Evolutionary conservation across 352 stramenopile genomes (phyloP).

Genomic region (Elongisporangium undulatum): DNA sequence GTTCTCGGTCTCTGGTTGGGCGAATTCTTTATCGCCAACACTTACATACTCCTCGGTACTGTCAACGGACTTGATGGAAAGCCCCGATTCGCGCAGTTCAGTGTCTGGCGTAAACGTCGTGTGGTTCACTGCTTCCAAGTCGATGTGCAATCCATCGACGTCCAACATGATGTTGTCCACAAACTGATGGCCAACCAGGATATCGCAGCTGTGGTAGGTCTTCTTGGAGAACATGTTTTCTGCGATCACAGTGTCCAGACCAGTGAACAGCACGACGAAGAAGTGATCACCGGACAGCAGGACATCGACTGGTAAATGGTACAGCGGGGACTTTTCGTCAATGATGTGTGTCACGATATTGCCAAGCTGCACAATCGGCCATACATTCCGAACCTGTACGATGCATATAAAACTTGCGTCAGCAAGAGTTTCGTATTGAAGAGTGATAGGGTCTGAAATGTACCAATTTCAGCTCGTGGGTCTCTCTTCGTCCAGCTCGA

Average conservation of each 20-base stretch:
- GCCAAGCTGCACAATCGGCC: slow-evolving; percentile 54
- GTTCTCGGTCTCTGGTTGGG: too few relatives aligned
- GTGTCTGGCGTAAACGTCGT: slow-evolving; percentile 28
- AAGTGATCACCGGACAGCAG: slow-evolving; percentile 44
- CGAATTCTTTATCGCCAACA: too few relatives aligned
- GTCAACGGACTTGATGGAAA: slow-evolving; percentile 4
- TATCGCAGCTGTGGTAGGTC: slow-evolving; percentile 54
- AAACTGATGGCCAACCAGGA: slow-evolving; percentile 57
- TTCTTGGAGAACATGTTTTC: slow-evolving; percentile 62
- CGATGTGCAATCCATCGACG: slow-evolving; percentile 44
- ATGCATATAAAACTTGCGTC: background rate
- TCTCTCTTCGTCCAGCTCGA: slow-evolving; percentile 33
- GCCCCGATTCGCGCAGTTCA: slow-evolving; percentile 19
- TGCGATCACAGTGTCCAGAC: slow-evolving; percentile 42
- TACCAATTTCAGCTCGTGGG: slow-evolving; percentile 47
- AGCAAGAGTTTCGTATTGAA: background rate
- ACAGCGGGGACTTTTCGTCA: slow-evolving; percentile 45
- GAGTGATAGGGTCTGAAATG: background rate
- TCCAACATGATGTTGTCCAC: slow-evolving; percentile 57
- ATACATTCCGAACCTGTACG: slow-evolving; percentile 37
- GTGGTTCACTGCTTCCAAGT: slow-evolving; percentile 49
- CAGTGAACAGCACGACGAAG: slow-evolving; percentile 54
- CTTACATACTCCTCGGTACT: too few relatives aligned
- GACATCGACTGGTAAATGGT: slow-evolving; percentile 32
- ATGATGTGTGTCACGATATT: slow-evolving; percentile 56